These are phyloP conservation scores for Neonectria neomacrospora DNA, from an alignment of 2,329 filamentous ascomycete species.

Conservation along the genomic window DNA sequence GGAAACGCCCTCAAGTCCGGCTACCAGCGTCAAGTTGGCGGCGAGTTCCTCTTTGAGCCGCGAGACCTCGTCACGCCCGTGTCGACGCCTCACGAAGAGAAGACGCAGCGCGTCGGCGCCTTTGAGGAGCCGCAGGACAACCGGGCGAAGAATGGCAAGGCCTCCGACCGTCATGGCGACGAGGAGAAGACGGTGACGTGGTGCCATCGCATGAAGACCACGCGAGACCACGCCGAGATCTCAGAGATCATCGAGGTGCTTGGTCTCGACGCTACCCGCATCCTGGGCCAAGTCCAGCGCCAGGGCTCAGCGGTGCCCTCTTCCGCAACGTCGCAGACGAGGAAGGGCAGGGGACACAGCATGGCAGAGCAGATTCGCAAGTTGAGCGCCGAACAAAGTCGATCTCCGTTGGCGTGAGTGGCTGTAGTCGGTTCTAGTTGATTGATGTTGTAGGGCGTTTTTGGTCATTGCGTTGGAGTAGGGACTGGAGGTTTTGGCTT, in stretches of 20 bases:
- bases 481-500: constrained; percentile 19
- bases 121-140: constrained; percentile 31
- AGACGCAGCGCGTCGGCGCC: constrained; percentile 34
- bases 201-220: constrained; percentile 85
- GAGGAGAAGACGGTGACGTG: constrained; percentile 75
- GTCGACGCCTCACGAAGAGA: constrained; percentile 55
- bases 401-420: constrained; percentile 24
- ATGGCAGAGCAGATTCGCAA: constrained; percentile 62
- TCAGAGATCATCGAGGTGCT: constrained; percentile 72
- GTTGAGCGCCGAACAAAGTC: constrained; percentile 49
- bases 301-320: constrained; percentile 40
- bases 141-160: constrained; percentile 10
- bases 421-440: background rate
- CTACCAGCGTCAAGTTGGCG: constrained; percentile 75
- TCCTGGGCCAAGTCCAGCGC: constrained; percentile 29
- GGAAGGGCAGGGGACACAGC: constrained; percentile 66
- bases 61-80: constrained; percentile 57
- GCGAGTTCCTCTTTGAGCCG: constrained; percentile 81
- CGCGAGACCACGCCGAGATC: constrained; percentile 80
- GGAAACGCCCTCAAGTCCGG: constrained; percentile 73
- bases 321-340: constrained; percentile 49
- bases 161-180: constrained; percentile 41
- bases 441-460: constrained; percentile 14
- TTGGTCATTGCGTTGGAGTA: constrained; percentile 42
- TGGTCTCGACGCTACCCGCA: constrained; percentile 58